phyloP scores from a whole-genome alignment of 768 basidiomycete genomes.

The Lactifluus piperatus region DNA sequence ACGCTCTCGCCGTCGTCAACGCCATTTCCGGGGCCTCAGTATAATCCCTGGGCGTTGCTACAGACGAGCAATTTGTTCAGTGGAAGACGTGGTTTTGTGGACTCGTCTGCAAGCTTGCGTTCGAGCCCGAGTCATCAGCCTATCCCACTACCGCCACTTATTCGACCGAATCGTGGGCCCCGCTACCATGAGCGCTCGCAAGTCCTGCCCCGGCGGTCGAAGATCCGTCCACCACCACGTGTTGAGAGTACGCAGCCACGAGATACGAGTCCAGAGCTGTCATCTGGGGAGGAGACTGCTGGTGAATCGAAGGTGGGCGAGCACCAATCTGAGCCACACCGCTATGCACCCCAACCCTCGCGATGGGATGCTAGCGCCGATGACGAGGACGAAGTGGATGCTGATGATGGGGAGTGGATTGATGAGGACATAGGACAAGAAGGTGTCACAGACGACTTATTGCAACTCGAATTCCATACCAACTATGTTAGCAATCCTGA shows the following conservation, averaged over 20 bases:
- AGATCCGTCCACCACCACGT: slow-evolving; percentile 60
- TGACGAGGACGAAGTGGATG: slow-evolving; percentile 26
- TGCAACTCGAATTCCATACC: slow-evolving; percentile 73
- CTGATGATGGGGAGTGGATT: slow-evolving; percentile 30
- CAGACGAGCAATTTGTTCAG: slow-evolving; percentile 29
- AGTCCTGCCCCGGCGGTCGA: slow-evolving; percentile 27
- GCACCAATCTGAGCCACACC: slow-evolving; percentile 21
- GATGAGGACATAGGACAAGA: slow-evolving; percentile 71
- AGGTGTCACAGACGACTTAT: slow-evolving; percentile 59
- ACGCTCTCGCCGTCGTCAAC: slow-evolving; percentile 71
- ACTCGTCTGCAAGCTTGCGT: slow-evolving; percentile 50
- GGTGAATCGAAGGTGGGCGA: slow-evolving; percentile 42
- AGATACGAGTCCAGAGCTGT: slow-evolving; percentile 72
- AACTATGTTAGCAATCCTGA: slow-evolving; percentile 55
- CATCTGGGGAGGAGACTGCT: slow-evolving; percentile 71
- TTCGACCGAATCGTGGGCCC: slow-evolving; percentile 37
- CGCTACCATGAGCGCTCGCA: slow-evolving; percentile 37
- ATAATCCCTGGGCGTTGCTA: slow-evolving; percentile 66
- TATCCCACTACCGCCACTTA: slow-evolving; percentile 42
- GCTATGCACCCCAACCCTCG: slow-evolving; percentile 13
- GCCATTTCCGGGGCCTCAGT: slow-evolving; percentile 56
- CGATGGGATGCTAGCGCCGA: slow-evolving; percentile 35
- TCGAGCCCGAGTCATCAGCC: slow-evolving; percentile 69
- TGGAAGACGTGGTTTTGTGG: slow-evolving; percentile 23
- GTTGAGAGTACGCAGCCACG: slow-evolving; percentile 79